Base-by-base conservation (phyloP, 73 alveolate genomes). In the Stentor roeselii region DNA sequence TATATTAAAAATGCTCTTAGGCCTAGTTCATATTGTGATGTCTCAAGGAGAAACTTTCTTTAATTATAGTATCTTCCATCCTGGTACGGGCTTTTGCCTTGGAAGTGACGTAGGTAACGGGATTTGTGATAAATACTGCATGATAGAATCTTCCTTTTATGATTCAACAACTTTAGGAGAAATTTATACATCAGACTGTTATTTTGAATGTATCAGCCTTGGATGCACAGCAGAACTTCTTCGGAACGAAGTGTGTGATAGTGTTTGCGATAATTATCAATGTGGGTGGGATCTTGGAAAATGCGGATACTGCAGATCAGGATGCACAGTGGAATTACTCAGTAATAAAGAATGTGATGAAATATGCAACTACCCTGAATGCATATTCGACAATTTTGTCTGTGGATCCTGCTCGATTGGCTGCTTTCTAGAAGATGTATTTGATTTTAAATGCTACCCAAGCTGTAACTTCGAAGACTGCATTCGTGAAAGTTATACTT, bases 81-180 rank as follows among this genome's bases (percentile, higher is more conserved):
- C n/a, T n/a, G n/a, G n/a, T n/a, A n/a, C n/a, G n/a, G n/a, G n/a
- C n/a, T n/a, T n/a, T n/a, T n/a, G n/a, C n/a, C n/a, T n/a, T n/a
- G n/a, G n/a, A n/a, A n/a, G n/a, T n/a, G n/a, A n/a, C n/a, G n/a
- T n/a, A n/a, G 82, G 82, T 15, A 50, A 67, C 2, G 82, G 82
- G 31, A 14, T 0, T 30, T 67, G 82, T 67, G 59, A 67, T 32
- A 67, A n/a, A 67, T 15, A 67, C 59, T 67, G 82, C 82, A 58
- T 58, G 74, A 58, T 31, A 1, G 74, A 0, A 2, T 58, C 15
- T 58, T 58, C 35, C 74, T 21, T 21, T 58, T 58, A 21, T 58
- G 74, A 58, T 31, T 0, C 74, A 0, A 58, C 74, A 58, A 31
- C 35, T 21, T 1, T 0, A 21, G 15, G 27, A 21, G 74, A 58